These are phyloP conservation scores for Pythium guiyangense DNA, from an alignment of 352 stramenopile species.

Conservation along the genomic window DNA sequence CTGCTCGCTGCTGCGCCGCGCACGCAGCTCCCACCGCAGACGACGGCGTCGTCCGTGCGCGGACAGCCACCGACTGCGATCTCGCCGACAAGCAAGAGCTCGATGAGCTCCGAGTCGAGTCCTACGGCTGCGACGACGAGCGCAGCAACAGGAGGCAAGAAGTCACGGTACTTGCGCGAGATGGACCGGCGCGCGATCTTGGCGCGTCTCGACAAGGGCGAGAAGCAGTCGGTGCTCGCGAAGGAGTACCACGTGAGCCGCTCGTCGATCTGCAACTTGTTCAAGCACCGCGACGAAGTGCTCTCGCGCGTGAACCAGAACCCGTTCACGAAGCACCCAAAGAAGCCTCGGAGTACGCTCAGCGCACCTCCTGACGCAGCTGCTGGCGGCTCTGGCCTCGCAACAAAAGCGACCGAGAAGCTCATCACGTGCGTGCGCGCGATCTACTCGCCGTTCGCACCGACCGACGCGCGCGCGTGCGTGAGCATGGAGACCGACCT, in stretches of 20 bases:
- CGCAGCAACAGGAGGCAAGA: constrained; percentile 17
- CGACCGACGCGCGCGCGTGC: neutral
- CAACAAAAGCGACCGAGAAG: constrained; percentile 10
- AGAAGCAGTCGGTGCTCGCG: constrained; percentile 56
- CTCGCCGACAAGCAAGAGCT: constrained; percentile 11
- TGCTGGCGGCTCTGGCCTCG: neutral
- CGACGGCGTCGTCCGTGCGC: neutral
- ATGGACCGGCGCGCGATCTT: constrained; percentile 62
- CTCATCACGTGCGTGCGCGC: constrained; percentile 15
- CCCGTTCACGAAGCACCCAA: constrained; percentile 58
- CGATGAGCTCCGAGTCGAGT: too few species aligned
- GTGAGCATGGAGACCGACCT: neutral
- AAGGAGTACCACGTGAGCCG: constrained; percentile 70
- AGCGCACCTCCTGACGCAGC: constrained; percentile 34
- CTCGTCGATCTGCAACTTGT: constrained; percentile 64
- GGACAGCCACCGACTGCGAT: constrained; percentile 2
- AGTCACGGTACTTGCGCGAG: constrained; percentile 58
- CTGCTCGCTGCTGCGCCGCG: neutral
- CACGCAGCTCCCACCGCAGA: neutral
- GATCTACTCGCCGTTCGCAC: constrained; percentile 15
- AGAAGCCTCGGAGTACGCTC: constrained; percentile 11
- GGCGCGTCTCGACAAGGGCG: constrained; percentile 44
- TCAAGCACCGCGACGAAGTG: constrained; percentile 56
- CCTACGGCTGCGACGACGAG: too few species aligned
- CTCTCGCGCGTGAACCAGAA: constrained; percentile 34